Evolutionary conservation across 345 rosid species (phyloP), one percentile per base, ranked within the genome.

Genomic region (Salix exigua): DNA sequence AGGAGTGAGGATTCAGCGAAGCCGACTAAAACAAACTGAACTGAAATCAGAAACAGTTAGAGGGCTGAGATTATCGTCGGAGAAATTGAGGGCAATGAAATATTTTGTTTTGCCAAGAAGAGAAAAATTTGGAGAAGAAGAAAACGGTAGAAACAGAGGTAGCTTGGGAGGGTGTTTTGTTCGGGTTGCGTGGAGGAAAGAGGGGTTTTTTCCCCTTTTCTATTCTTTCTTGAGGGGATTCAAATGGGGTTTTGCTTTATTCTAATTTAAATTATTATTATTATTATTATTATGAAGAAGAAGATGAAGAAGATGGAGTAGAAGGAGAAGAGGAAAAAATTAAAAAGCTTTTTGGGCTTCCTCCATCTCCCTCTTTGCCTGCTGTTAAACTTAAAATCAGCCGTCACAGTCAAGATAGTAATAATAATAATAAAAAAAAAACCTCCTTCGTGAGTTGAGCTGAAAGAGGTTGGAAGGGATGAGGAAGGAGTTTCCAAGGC

Each of bases 181-280:
- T 42, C 42, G 25, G 71, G 71, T 68, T 40, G 53, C 50, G 71
- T 68, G 71, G 53, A 66, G 35, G 69, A 31, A 66, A 31, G 18
- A 17, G 10, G 68, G 35, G 7, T 30, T 33, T 65, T 30, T 65
- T 60, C 2, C 10, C 46, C 46, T 42, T 12, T 42, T 11, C 46
- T 42, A 7, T 18, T 28, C 38, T 28, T 64, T 33, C 37, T 5
- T 26, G 38, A 0, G 71, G 53, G 12, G 42, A 40, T 23, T 21
- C 28, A 18, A 35, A 23, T n/a, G 51, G 28, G 71, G 51, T 8
- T 68, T 68, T 37, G 4, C 12, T 5, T 21, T 67, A 4, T 28
- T 61, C 19, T 25, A 25, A 61, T 64, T 64, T 28, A 16, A 64
- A 31, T 28, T 64, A n/a, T 19, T 23, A 19, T 19, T 30, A 6